Evolutionary conservation across 2,329 filamentous ascomycete genomes (phyloP), one percentile per base, ranked within the genome.

Genomic region (Colletotrichum tamarilloi): DNA sequence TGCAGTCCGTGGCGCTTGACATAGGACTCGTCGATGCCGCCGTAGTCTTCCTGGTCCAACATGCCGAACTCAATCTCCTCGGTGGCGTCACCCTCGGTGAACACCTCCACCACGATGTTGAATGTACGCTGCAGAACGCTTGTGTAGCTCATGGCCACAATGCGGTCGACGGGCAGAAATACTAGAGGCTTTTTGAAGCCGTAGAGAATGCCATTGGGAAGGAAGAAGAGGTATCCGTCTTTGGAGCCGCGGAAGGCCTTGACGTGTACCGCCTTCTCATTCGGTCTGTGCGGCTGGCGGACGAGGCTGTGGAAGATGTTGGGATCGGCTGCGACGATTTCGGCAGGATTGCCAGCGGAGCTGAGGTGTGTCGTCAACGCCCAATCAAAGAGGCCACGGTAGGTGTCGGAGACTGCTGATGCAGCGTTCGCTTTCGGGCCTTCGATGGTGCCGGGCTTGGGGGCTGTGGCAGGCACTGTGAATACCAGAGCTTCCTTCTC

Each of bases 181-280:
- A 92, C 82, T 2, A 93, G 80, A 0, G 92, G 92, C 80, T 93
- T 93, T 81, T 92, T 93, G 84, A 92, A 93, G 0, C 87, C 91
- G 90, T 91, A 93, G 8, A 93, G 79, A 67, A 93, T 92, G 16
- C 92, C 92, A 30, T 86, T 90, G 38, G 90, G 87, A 19, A 93
- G 82, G 78, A 93, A 92, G 78, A 92, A 93, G 1, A 93, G 83
- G 75, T 88, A 92, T 0, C 91, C 92, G 72, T 93, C 92, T 79
- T 93, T 93, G 71, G 88, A 91, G 24, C 92, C 92, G 57, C 91
- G 85, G 81, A 92, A 92, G 1, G 88, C 91, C 77, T 89, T 90
- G 57, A 93, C 88, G 76, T 92, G 90, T 22, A 92, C 91, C 0
- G 91, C 90, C 77, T 87, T 89, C 75, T 93, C 91, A 65, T 84